phyloP scores from a whole-genome alignment of 768 basidiomycete species.

The Coprinopsis cinerea region DNA sequence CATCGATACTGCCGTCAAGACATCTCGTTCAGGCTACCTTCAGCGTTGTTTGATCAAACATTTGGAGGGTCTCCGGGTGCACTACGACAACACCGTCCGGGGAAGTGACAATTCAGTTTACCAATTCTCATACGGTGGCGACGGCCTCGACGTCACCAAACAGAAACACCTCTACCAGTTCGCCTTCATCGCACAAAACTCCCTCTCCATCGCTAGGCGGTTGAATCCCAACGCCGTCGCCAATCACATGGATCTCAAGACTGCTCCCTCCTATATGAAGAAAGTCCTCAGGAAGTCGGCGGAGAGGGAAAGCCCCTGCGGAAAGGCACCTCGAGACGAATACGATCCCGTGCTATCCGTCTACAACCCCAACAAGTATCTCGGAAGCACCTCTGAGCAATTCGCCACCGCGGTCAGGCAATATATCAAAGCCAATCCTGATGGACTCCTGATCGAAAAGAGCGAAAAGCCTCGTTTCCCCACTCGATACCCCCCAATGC shows the following conservation, averaged over 20 bases:
- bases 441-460: constrained; percentile 35
- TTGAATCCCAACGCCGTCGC: constrained; percentile 56
- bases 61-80: constrained; percentile 91
- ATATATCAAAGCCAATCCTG: constrained; percentile 75
- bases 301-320: constrained; percentile 33
- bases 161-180: constrained; percentile 95
- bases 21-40: constrained; percentile 94
- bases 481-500: constrained; percentile 41
- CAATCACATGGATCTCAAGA: constrained; percentile 56
- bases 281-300: constrained; percentile 74
- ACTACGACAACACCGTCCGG: constrained; percentile 97
- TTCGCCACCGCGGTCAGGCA: constrained; percentile 77
- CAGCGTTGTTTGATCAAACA: constrained; percentile 99
- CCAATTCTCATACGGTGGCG: constrained; percentile 97
- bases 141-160: constrained; percentile 93
- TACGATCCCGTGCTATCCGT: constrained; percentile 68
- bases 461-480: constrained; percentile 25
- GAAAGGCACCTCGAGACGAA: constrained; percentile 48
- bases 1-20: constrained; percentile 99
- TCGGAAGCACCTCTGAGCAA: constrained; percentile 89
- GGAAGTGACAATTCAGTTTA: constrained; percentile 91
- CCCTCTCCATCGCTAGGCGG: constrained; percentile 67
- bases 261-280: constrained; percentile 80
- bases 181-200: constrained; percentile 88
- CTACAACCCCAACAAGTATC: constrained; percentile 70